phyloP scores from a whole-genome alignment of 1,284 basidiomycete species.

The Microbotryomycetes sp. region DNA sequence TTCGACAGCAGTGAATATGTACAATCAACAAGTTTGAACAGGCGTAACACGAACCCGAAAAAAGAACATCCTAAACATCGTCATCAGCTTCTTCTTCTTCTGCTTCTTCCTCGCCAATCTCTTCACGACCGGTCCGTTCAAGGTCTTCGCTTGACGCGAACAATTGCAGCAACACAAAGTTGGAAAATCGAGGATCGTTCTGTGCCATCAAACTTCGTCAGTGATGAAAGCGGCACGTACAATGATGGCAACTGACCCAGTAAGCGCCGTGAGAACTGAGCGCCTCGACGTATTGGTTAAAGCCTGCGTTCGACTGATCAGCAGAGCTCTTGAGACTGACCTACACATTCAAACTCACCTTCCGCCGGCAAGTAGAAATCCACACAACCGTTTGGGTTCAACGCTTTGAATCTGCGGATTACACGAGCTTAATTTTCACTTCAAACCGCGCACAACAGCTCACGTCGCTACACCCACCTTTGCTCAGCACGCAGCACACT shows the following conservation, averaged over 20 bases:
- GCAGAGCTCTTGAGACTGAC: background rate
- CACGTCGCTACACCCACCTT: constrained; percentile 4
- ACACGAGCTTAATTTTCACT: background rate
- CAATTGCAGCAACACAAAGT: constrained; percentile 22
- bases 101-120: constrained; percentile 11
- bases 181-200: constrained; percentile 19
- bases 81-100: background rate
- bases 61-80: background rate
- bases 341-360: constrained; percentile 3
- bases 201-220: background rate
- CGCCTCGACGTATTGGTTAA: constrained; percentile 24
- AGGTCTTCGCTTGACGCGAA: constrained; percentile 20
- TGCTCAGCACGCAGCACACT: constrained; percentile 25
- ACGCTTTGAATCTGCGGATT: constrained; percentile 10
- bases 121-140: constrained; percentile 22
- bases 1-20: too few species aligned
- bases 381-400: constrained; percentile 19
- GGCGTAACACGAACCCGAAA: too few species aligned
- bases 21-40: too few species aligned
- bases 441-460: background rate
- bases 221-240: background rate
- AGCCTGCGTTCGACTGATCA: background rate
- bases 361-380: constrained; percentile 26
- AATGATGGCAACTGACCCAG: constrained; percentile 10
- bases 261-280: constrained; percentile 17